Base-by-base conservation (phyloP, 768 basidiomycete species). In the Galerina sulciceps region DNA sequence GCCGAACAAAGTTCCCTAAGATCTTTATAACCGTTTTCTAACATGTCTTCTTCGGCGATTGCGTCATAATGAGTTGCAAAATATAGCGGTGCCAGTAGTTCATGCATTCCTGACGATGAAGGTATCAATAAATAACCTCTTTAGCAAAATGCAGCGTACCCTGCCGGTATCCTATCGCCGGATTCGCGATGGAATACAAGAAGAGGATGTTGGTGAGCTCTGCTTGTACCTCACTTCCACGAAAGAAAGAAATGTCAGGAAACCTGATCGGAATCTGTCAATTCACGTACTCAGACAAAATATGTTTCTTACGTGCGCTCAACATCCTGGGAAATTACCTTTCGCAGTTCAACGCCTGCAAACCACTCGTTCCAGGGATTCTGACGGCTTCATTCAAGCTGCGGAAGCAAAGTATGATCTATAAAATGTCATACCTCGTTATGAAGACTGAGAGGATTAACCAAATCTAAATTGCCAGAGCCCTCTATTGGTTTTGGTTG, bases 311-410 rank as follows among this genome's bases (percentile, higher is more conserved):
- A 95, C 88, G 97, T 99, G 67, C 97, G 82, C 65, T 97, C 94
- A 0, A 99, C 97, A 69, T 99, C 97, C 73, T 97, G 94, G 38
- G 86, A 75, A 47, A 99, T 97, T 11, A 86, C 92, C 70, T 90
- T 94, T 36, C 95, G 83, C 38, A 98, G 77, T 58, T 99, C 97
- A 15, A 95, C 81, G 40, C 94, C 85, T 26, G 86, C 79, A 72
- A 98, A 99, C 93, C 94, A 99, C 46, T 87, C 85, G 65, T 87
- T 90, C 97, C 97, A 99, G 10, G 96, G 96, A 73, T 96, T 97
- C 88, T 96, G 34, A 36, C 15, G 18, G 44, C 18, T 56, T 26
- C 31, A 15, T 23, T 53, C 26, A 14, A 43, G 22, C 38, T 40
- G 42, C 10, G 15, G 35, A 34, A 6, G 43, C 42, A 50, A 36